A percentile compares a stretch with the other conserved stretches of the same genome.
Conservation (phyloP, 108 stramenopile species). For the Schizochytrium sp. region DNA sequence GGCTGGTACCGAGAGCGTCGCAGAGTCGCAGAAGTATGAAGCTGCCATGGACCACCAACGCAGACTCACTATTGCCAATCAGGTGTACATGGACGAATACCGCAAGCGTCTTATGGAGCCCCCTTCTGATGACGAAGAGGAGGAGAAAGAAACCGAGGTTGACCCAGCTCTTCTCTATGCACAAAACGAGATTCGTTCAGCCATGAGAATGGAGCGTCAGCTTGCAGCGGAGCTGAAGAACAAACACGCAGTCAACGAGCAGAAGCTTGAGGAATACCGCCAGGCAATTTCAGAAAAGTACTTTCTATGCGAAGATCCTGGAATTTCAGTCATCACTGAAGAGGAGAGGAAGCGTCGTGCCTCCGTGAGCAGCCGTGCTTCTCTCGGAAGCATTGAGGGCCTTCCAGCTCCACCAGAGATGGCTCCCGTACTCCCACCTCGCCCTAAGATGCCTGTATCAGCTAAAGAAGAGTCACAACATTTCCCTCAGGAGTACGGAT, state of each 20-base stretch:
- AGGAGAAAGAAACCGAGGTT: neutral
- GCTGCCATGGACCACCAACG: neutral
- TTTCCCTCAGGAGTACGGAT: no score
- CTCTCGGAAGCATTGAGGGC: neutral
- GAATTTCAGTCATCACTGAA: neutral
- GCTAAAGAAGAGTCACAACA: no score
- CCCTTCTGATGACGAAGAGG: neutral
- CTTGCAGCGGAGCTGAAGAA: neutral
- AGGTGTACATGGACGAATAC: neutral
- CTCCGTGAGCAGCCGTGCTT: constrained; percentile 1
- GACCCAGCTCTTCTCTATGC: neutral
- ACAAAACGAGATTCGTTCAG: neutral
- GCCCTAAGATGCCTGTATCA: neutral
- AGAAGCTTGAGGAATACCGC: neutral
- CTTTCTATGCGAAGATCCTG: neutral
- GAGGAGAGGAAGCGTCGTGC: neutral
- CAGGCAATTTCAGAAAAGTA: neutral
- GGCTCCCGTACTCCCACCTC: neutral
- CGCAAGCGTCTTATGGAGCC: neutral
- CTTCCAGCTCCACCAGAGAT: constrained; percentile 6
- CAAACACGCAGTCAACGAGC: neutral
- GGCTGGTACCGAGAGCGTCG: neutral
- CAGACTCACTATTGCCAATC: neutral
- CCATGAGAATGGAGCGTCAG: neutral
- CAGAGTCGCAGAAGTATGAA: neutral